A percentile compares a stretch with the other conserved stretches of the same genome.
These are phyloP conservation scores for Gloeophyllum trabeum DNA, from an alignment of 768 basidiomycete genomes.

Conservation along the genomic window DNA sequence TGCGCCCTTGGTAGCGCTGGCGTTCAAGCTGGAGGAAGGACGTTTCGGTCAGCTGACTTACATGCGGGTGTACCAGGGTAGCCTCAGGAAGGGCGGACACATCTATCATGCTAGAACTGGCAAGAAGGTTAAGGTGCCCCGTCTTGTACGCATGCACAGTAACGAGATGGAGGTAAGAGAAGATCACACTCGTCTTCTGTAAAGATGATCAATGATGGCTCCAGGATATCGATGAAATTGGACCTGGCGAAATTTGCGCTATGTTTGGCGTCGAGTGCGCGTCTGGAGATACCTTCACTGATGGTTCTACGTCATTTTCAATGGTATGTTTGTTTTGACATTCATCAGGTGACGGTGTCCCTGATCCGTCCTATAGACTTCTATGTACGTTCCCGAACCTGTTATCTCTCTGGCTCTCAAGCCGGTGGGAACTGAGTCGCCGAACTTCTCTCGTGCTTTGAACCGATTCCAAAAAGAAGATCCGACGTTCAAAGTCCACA, in stretches of 20 bases:
- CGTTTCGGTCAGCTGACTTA: constrained; percentile 96
- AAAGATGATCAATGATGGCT: too few relatives aligned
- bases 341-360: neutral
- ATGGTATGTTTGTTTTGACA: constrained; percentile 51
- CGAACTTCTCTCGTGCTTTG: constrained; percentile 93
- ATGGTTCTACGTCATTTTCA: constrained; percentile 79
- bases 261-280: constrained; percentile 99
- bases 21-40: constrained; percentile 98
- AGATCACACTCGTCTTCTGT: too few relatives aligned
- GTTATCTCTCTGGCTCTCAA: constrained; percentile 95
- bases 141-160: constrained; percentile 95
- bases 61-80: constrained; percentile 96
- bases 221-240: constrained; percentile 88
- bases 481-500: constrained; percentile 95
- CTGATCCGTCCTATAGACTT: constrained; percentile 43
- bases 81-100: constrained; percentile 70
- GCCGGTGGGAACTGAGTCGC: constrained; percentile 84
- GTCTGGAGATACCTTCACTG: constrained; percentile 95
- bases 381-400: constrained; percentile 97
- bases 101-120: constrained; percentile 92
- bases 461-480: constrained; percentile 99
- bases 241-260: constrained; percentile 97
- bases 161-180: constrained; percentile 91
- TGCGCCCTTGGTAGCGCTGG: constrained; percentile 85
- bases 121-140: constrained; percentile 94